Conservation (phyloP, 2,329 filamentous ascomycete genomes). For the Claviceps arundinis region DNA sequence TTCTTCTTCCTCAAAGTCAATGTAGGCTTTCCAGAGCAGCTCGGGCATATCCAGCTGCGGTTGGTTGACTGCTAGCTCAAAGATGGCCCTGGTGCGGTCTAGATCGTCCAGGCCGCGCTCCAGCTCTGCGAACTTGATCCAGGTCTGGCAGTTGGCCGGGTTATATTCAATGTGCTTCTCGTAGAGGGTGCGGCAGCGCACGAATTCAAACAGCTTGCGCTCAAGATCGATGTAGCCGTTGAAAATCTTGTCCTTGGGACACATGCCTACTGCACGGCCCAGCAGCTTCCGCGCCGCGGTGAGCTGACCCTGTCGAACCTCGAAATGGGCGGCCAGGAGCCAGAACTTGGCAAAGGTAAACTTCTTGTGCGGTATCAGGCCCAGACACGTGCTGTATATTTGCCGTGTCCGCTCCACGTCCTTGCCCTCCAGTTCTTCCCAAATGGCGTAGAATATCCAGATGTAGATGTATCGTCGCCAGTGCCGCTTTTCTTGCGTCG, state of each 20-base stretch:
- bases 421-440: constrained; percentile 78
- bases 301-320: constrained; percentile 76
- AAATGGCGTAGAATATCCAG: constrained; percentile 94
- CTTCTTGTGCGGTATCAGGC: constrained; percentile 83
- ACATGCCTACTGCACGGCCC: constrained; percentile 82
- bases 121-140: constrained; percentile 92
- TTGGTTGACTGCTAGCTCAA: constrained; percentile 77
- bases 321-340: constrained; percentile 87
- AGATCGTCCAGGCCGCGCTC: constrained; percentile 84
- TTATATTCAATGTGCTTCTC: constrained; percentile 93
- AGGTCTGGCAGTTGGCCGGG: constrained; percentile 76
- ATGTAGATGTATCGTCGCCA: constrained; percentile 97
- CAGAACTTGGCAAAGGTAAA: constrained; percentile 97
- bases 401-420: constrained; percentile 70
- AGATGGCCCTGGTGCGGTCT: constrained; percentile 79
- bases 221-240: constrained; percentile 88
- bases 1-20: constrained; percentile 96
- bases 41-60: constrained; percentile 90
- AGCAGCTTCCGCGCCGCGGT: constrained; percentile 74
- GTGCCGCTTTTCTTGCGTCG: constrained; percentile 90
- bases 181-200: constrained; percentile 79
- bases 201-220: constrained; percentile 86
- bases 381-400: constrained; percentile 80
- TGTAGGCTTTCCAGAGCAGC: constrained; percentile 93
- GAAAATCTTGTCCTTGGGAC: constrained; percentile 92